Percentiles rank a stretch among this genome's conserved stretches.
Conservation (phyloP, 2,329 filamentous ascomycete species). For the Microdochium bolleyi region DNA sequence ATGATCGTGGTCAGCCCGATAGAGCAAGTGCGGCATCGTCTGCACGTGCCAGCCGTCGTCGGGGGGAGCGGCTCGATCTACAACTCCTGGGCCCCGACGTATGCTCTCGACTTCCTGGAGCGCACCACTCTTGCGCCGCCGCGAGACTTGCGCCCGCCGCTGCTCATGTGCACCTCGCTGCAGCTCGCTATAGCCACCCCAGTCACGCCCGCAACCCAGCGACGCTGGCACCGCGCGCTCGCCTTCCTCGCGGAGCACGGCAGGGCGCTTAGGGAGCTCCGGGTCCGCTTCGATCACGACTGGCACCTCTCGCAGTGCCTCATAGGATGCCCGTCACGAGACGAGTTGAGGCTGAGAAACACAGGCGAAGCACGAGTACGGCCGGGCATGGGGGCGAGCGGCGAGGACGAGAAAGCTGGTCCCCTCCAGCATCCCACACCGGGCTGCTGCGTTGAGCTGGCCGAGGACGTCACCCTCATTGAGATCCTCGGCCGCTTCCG, state of each 20-base stretch:
- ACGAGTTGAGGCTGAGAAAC: not conserved
- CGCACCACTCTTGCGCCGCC: not conserved
- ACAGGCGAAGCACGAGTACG: not conserved
- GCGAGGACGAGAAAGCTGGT: too few species aligned
- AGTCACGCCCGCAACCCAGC: not conserved
- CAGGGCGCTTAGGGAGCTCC: not conserved
- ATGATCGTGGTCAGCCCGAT: not conserved
- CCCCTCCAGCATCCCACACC: too few species aligned
- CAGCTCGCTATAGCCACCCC: not conserved
- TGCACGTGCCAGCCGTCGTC: too few species aligned
- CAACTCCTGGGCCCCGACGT: not conserved
- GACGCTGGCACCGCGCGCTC: not conserved
- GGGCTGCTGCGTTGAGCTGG: not conserved
- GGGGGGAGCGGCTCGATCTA: too few species aligned
- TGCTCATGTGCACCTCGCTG: not conserved
- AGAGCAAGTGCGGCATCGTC: not conserved
- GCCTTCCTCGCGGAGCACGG: not conserved
- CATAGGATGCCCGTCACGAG: too few species aligned
- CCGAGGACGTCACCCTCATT: not conserved
- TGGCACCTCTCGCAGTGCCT: not conserved
- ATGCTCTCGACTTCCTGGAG: not conserved
- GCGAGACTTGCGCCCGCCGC: not conserved
- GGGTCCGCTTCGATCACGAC: not conserved
- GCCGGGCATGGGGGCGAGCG: too few species aligned
- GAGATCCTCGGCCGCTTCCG: not conserved